Percentiles rank a stretch among this genome's conserved stretches.
These are phyloP conservation scores for Paramecium octaurelia DNA, from an alignment of 73 alveolate genomes.

Conservation along the genomic window DNA sequence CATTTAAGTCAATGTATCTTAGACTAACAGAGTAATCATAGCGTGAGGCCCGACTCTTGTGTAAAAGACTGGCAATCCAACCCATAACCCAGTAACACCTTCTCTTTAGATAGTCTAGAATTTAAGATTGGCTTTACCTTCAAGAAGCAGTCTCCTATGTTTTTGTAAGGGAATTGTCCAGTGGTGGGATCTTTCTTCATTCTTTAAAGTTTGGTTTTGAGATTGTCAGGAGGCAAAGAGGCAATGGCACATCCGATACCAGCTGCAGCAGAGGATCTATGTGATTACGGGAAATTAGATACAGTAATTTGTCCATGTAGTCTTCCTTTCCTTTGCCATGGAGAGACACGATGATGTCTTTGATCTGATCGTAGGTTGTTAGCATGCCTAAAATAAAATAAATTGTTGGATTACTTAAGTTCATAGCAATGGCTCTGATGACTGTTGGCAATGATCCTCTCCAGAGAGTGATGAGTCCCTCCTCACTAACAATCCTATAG, in stretches of 20 bases:
- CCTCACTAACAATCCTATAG: slow-evolving; percentile 79
- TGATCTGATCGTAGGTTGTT: slow-evolving; percentile 83
- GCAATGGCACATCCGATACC: slow-evolving; percentile 74
- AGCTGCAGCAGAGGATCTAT: slow-evolving; percentile 67
- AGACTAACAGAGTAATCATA: slow-evolving; percentile 71
- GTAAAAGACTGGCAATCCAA: slow-evolving; percentile 75
- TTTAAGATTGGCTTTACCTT: slow-evolving; percentile 8
- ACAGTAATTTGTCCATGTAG: slow-evolving; percentile 38
- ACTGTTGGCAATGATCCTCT: slow-evolving; percentile 90
- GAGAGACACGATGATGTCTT: slow-evolving; percentile 65
- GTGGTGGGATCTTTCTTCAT: slow-evolving; percentile 66
- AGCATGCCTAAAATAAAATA: slow-evolving; percentile 62
- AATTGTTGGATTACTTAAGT: slow-evolving; percentile 57
- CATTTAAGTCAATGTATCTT: slow-evolving; percentile 46
- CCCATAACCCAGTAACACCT: slow-evolving; percentile 81
- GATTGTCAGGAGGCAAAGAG: slow-evolving; percentile 83
- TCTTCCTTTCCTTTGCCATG: slow-evolving; percentile 59
- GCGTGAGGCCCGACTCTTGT: slow-evolving; percentile 83
- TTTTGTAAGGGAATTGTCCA: slow-evolving; percentile 73
- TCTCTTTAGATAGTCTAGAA: slow-evolving; percentile 52
- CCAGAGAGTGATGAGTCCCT: slow-evolving; percentile 83
- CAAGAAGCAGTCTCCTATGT: slow-evolving; percentile 67
- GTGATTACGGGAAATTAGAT: background rate
- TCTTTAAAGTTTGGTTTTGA: slow-evolving; percentile 75
- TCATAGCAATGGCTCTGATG: slow-evolving; percentile 74